phyloP scores from a whole-genome alignment of 2,329 filamentous ascomycete genomes.

The Teratosphaeria pseudoeucalypti region DNA sequence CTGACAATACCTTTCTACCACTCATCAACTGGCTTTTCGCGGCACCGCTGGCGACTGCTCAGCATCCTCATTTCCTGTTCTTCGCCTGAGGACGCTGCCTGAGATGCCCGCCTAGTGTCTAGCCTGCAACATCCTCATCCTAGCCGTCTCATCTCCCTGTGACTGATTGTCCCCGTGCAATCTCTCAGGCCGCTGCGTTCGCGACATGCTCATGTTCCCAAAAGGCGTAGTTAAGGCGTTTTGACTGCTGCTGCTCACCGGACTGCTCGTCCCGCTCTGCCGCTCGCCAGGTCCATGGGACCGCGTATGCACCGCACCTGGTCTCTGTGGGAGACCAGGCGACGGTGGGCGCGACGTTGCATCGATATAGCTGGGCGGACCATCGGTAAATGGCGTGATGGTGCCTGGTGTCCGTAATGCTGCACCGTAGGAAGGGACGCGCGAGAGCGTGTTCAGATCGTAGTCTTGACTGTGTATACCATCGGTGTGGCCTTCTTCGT shows the following conservation, averaged over 20 bases:
- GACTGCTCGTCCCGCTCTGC: conserved; percentile 11
- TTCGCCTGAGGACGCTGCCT: not conserved
- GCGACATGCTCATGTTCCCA: conserved; percentile 1
- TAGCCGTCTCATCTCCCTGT: conserved; percentile 2
- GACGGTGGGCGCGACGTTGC: conserved; percentile 36
- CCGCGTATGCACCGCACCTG: conserved; percentile 19
- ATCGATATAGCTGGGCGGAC: conserved; percentile 36
- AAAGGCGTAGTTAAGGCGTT: conserved; percentile 11
- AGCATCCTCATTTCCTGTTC: not conserved
- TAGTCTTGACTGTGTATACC: conserved; percentile 22
- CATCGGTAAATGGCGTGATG: conserved; percentile 31
- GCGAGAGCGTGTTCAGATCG: conserved; percentile 37
- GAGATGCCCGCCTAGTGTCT: conserved; percentile 2
- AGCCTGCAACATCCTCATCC: conserved; percentile 6
- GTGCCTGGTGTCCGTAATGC: conserved; percentile 36
- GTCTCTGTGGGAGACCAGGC: conserved; percentile 12
- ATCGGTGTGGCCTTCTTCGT: conserved; percentile 15
- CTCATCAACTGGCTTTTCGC: not conserved
- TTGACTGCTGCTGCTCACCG: conserved; percentile 11
- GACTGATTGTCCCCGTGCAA: conserved; percentile 3
- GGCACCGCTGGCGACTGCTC: not conserved
- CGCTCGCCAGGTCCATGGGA: conserved; percentile 11
- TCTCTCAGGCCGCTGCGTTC: not conserved
- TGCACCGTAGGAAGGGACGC: conserved; percentile 43
- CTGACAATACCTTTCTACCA: not conserved